A percentile compares a stretch with the other conserved stretches of the same genome.
These are phyloP conservation scores for Austroboletus novae-zelandiae DNA, from an alignment of 1,284 basidiomycete genomes.

Conservation along the genomic window DNA sequence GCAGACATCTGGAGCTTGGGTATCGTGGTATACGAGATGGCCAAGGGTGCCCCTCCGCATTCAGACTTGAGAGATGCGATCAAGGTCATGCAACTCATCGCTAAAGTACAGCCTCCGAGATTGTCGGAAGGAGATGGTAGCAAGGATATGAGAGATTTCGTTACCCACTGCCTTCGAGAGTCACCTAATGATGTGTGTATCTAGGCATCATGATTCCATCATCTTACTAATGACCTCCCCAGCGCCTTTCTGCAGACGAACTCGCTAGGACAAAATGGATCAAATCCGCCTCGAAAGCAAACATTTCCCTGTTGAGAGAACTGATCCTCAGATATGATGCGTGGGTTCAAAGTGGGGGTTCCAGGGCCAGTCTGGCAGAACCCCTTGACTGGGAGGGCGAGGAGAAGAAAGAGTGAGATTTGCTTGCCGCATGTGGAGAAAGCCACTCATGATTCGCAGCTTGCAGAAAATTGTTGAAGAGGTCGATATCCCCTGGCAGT, in stretches of 20 bases:
- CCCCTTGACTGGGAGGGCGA: slow-evolving; percentile 71
- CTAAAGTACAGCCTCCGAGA: slow-evolving; percentile 82
- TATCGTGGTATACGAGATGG: slow-evolving; percentile 94
- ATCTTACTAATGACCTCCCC: slow-evolving; percentile 13
- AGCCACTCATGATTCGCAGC: slow-evolving; percentile 25
- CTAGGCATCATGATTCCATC: not conserved
- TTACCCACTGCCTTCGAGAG: slow-evolving; percentile 83
- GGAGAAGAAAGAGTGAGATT: slow-evolving; percentile 49
- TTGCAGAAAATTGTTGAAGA: slow-evolving; percentile 32
- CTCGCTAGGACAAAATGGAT: slow-evolving; percentile 93
- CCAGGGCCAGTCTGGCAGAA: slow-evolving; percentile 76
- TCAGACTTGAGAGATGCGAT: slow-evolving; percentile 80
- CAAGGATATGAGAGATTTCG: slow-evolving; percentile 88
- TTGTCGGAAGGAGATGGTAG: slow-evolving; percentile 77
- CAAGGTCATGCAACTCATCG: slow-evolving; percentile 90
- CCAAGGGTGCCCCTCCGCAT: slow-evolving; percentile 90
- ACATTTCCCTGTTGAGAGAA: slow-evolving; percentile 77
- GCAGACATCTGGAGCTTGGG: slow-evolving; percentile 98
- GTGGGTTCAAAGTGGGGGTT: slow-evolving; percentile 80
- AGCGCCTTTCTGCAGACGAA: slow-evolving; percentile 91
- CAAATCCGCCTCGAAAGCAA: slow-evolving; percentile 69
- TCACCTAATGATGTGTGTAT: slow-evolving; percentile 71
- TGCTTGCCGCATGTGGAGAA: not conserved
- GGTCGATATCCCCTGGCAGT: slow-evolving; percentile 68
- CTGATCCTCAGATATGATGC: slow-evolving; percentile 73